Conservation (phyloP, 2,329 filamentous ascomycete genomes). For the Phialemonium atrogriseum region DNA sequence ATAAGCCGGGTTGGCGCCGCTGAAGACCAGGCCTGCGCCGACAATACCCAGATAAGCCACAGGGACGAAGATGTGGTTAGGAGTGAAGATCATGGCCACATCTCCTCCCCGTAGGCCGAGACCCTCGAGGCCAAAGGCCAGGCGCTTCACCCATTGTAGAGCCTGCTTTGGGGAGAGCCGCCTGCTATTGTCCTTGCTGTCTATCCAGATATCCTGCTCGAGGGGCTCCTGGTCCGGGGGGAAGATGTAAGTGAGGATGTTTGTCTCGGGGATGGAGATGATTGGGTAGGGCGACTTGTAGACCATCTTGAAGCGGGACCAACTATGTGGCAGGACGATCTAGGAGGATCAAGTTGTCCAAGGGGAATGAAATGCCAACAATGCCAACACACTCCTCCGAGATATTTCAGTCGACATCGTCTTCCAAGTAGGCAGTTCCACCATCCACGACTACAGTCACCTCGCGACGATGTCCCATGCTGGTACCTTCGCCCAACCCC, state of each 20-base stretch:
- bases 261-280: conserved; percentile 35
- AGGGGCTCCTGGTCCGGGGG: conserved; percentile 21
- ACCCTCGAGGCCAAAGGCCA: conserved; percentile 32
- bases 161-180: conserved; percentile 38
- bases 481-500: too few species aligned
- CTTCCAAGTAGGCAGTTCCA: too few species aligned
- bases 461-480: too few species aligned
- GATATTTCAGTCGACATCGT: too few species aligned
- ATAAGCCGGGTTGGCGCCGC: conserved; percentile 44
- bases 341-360: too few species aligned
- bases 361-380: too few species aligned
- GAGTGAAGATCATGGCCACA: conserved; percentile 44
- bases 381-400: too few species aligned
- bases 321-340: too few species aligned
- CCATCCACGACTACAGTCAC: too few species aligned
- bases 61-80: conserved; percentile 47
- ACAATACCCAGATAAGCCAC: conserved; percentile 45
- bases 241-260: conserved; percentile 30
- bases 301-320: conserved; percentile 31
- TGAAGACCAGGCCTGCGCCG: conserved; percentile 44
- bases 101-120: conserved; percentile 38
- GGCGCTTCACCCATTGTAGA: conserved; percentile 40
- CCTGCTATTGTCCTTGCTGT: conserved; percentile 34
- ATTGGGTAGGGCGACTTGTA: conserved; percentile 32
- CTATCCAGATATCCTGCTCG: conserved; percentile 43